Base-by-base conservation (phyloP, 2,329 filamentous ascomycete species). In the Phaeosphaeriaceae sp. region DNA sequence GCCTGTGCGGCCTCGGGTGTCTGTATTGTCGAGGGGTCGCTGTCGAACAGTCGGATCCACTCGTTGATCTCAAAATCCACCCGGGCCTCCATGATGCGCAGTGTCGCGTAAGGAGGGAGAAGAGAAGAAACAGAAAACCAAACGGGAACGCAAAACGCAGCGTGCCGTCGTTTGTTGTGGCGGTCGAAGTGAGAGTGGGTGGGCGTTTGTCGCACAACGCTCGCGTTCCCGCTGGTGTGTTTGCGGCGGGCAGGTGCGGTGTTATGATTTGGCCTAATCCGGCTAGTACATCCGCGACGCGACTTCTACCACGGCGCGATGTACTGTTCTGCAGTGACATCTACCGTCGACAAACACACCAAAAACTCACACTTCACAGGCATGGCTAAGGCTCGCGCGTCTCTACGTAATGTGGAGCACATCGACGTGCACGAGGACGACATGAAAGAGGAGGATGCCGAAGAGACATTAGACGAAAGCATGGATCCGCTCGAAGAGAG, bases 31-130 rank as follows among this genome's bases (percentile, higher is more conserved):
- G 89, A 84, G 9, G 95, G 94, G 77, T 98, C 94, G 80, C 93
- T 96, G 86, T 97, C 92, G 81, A 97, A 99, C 77, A 92, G 88
- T 84, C 97, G 97, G 79, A 98, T 90, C 66, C 93, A 93, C 83
- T 97, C 91, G 78, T 97, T 97, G 80, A 99, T 92, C 79, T 98
- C 92, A 82, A 99, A 99, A 74, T 90, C 86, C 77, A 93, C 86
- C 64, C 80, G 81, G 65, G 83, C 82, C 69, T 85, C 85, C 82
- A 91, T 91, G 73, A 84, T 90, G 89, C 74, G 67, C 66, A 65
- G 56, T 63, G 54, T 64, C 54, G 61, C 54, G 52, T 54, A 46
- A 3, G 32, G 49, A 47, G 52, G 59, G 58, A 58, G 56, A 61
- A 55, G 19, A 53, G 60, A 55, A 59, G 59, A 56, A 19, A 53